Conservation (phyloP, 345 rosid species). For the Durio zibethinus region DNA sequence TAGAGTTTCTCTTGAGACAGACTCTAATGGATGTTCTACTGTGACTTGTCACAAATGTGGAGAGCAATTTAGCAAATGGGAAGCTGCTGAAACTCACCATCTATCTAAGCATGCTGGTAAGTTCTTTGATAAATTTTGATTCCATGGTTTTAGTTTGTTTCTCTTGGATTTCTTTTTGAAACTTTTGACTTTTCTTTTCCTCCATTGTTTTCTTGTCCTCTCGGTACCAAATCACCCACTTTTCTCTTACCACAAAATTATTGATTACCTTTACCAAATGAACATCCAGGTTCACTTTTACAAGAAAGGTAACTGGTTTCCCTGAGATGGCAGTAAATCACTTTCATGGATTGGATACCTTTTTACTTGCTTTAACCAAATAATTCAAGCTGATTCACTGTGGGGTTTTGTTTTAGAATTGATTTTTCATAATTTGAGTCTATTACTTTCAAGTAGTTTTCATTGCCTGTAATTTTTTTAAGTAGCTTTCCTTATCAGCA, state of each 20-base stretch:
- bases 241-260: conserved; percentile 16
- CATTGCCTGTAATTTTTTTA: not conserved
- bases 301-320: not conserved
- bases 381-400: not conserved
- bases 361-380: not conserved
- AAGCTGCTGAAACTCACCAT: conserved; percentile 95
- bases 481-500: conserved; percentile 9
- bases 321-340: not conserved
- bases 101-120: conserved; percentile 97
- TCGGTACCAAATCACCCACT: not conserved
- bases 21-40: conserved; percentile 48
- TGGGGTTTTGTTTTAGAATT: not conserved
- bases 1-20: conserved; percentile 60
- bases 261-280: not conserved
- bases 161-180: not conserved
- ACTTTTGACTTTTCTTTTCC: conserved; percentile 14
- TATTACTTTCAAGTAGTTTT: not conserved
- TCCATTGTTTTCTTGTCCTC: conserved; percentile 19
- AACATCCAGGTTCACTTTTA: not conserved
- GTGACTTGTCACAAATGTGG: conserved; percentile 97
- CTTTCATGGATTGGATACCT: not conserved
- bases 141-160: not conserved
- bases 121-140: not conserved
- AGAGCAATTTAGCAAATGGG: conserved; percentile 85
- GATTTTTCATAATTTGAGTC: not conserved